Conservation (phyloP, 441 rosid species). For the Euphorbia schlechtendalii region DNA sequence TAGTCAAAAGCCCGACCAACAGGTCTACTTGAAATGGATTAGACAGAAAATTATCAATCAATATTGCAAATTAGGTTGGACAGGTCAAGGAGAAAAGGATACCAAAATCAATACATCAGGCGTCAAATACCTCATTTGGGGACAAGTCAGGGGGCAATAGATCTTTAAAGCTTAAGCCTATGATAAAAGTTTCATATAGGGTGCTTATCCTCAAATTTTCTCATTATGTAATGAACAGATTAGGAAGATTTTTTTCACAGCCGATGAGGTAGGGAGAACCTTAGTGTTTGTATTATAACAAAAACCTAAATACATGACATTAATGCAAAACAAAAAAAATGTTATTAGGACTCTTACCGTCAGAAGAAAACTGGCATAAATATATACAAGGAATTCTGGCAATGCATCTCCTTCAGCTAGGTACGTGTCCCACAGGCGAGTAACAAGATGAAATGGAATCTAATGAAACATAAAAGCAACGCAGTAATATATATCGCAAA, state of each 20-base stretch:
- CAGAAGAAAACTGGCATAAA: slow-evolving; percentile 88
- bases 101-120: not conserved
- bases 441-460: slow-evolving; percentile 86
- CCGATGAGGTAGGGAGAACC: not conserved
- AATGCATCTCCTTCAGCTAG: slow-evolving; percentile 98
- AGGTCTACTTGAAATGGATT: too few species aligned
- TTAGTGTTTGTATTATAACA: not conserved
- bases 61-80: too few species aligned
- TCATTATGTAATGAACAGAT: too few species aligned
- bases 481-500: slow-evolving; percentile 14
- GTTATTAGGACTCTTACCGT: slow-evolving; percentile 42
- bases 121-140: not conserved
- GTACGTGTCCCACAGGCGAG: slow-evolving; percentile 96
- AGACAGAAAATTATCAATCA: too few species aligned
- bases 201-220: slow-evolving; percentile 2
- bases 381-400: slow-evolving; percentile 94
- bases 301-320: not conserved
- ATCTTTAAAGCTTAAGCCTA: not conserved
- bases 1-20: too few species aligned
- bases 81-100: too few species aligned
- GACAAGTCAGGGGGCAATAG: not conserved
- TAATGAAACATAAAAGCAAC: slow-evolving; percentile 24
- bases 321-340: slow-evolving; percentile 6
- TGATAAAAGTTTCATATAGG: not conserved
- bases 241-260: too few species aligned